phyloP scores from a whole-genome alignment of 1,284 basidiomycete genomes.

The Rhodotorula sp. region DNA sequence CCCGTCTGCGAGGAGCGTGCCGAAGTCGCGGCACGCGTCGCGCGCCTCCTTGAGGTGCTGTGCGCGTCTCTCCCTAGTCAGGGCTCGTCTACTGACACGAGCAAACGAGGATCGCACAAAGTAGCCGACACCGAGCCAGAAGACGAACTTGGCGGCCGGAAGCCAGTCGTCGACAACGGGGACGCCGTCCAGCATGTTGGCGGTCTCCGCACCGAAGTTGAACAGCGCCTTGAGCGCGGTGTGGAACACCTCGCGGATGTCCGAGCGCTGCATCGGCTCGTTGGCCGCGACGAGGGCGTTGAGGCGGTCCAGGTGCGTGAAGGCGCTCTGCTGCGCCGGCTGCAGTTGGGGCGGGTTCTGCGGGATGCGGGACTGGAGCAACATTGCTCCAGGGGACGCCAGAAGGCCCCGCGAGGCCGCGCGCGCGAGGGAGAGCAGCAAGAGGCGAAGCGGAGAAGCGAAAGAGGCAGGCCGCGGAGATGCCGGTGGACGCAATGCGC shows the following conservation, averaged over 20 bases:
- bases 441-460: too few relatives aligned
- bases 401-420: too few relatives aligned
- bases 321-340: too few relatives aligned
- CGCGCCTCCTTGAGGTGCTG: not conserved
- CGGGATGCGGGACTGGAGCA: too few relatives aligned
- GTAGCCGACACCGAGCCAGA: not conserved
- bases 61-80: too few relatives aligned
- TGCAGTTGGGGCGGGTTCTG: too few relatives aligned
- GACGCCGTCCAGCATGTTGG: not conserved
- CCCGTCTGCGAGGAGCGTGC: not conserved
- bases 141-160: not conserved
- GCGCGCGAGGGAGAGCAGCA: too few relatives aligned
- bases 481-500: too few relatives aligned
- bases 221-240: not conserved
- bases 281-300: not conserved
- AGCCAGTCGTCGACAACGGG: not conserved
- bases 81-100: too few relatives aligned
- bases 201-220: not conserved
- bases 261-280: not conserved
- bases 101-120: not conserved
- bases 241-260: not conserved
- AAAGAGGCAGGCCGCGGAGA: too few relatives aligned
- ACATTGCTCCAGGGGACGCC: too few relatives aligned
- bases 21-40: not conserved
- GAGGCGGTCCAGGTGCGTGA: not conserved